These are phyloP conservation scores for Hortaea werneckii DNA, from an alignment of 2,329 filamentous ascomycete genomes.

Conservation along the genomic window DNA sequence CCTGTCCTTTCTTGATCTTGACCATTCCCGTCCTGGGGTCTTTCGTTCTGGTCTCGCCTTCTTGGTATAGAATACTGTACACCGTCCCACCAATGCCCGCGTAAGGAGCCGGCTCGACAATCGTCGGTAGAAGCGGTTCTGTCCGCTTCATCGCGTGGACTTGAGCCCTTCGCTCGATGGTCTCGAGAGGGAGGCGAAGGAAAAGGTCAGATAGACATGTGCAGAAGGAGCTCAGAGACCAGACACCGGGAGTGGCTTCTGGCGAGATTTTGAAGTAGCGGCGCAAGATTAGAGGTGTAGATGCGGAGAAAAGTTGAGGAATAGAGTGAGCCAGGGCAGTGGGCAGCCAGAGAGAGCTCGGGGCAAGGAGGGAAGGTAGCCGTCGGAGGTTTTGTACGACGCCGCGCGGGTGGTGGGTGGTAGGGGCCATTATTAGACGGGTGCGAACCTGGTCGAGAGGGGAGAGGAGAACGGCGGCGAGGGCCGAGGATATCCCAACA, in stretches of 20 bases:
- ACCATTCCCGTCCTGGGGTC: conserved; percentile 24
- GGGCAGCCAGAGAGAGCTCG: conserved; percentile 58
- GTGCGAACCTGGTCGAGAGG: conserved; percentile 88
- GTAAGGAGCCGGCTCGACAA: conserved; percentile 73
- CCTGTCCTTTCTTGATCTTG: conserved; percentile 52
- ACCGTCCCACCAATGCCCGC: conserved; percentile 84
- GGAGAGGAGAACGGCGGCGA: conserved; percentile 70
- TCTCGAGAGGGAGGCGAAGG: conserved; percentile 82
- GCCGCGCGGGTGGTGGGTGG: conserved; percentile 62
- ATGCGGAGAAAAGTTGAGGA: conserved; percentile 71
- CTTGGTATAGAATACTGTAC: conserved; percentile 74
- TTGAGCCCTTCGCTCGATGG: conserved; percentile 80
- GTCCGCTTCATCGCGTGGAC: conserved; percentile 35
- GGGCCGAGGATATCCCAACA: conserved; percentile 51
- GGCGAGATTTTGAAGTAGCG: conserved; percentile 78
- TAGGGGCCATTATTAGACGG: conserved; percentile 65
- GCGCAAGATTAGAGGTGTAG: conserved; percentile 74
- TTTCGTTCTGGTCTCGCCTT: conserved; percentile 49
- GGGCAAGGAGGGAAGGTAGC: conserved; percentile 60
- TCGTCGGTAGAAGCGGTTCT: conserved; percentile 48
- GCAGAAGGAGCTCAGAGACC: conserved; percentile 72
- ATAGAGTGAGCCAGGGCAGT: conserved; percentile 84
- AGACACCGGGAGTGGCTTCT: conserved; percentile 67
- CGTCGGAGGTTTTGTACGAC: conserved; percentile 68
- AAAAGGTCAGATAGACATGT: conserved; percentile 72